phyloP scores from a whole-genome alignment of 2,329 filamentous ascomycete species.

The Gaeumannomyces sp. region DNA sequence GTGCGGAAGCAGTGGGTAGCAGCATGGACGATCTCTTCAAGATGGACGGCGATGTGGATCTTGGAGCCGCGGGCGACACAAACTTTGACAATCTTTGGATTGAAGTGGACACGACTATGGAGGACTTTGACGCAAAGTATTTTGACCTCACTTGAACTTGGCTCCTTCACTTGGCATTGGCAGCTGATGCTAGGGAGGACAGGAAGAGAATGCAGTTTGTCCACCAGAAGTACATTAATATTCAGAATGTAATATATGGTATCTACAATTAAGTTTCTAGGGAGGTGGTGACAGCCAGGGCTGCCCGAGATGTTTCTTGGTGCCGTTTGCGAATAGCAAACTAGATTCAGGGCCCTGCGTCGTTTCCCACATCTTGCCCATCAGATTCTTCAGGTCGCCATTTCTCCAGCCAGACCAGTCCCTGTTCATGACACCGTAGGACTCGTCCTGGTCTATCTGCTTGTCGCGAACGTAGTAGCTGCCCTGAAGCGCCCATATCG shows the following conservation, averaged over 20 bases:
- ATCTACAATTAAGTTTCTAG: background rate
- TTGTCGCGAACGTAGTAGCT: constrained; percentile 52
- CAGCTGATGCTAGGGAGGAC: background rate
- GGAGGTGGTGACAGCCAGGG: background rate
- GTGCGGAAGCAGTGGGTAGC: constrained; percentile 16
- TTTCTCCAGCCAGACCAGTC: constrained; percentile 35
- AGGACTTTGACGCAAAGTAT: constrained; percentile 41
- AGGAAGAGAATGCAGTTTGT: background rate
- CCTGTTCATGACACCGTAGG: constrained; percentile 36
- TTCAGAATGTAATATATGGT: constrained; percentile 1
- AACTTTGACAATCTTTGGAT: constrained; percentile 46
- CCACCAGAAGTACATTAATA: background rate
- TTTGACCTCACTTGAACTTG: constrained; percentile 28
- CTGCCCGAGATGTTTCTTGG: too few relatives aligned
- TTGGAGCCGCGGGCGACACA: constrained; percentile 30
- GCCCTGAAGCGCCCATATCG: constrained; percentile 51
- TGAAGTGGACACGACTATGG: constrained; percentile 37
- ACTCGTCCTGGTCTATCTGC: constrained; percentile 44
- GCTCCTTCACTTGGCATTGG: too few relatives aligned
- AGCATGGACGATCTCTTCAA: constrained; percentile 43
- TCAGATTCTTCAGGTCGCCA: constrained; percentile 25
- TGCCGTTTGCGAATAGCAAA: background rate
- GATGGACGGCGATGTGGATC: constrained; percentile 26
- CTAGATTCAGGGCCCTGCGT: constrained; percentile 27
- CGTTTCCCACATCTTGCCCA: constrained; percentile 32